Evolutionary conservation across 2,329 filamentous ascomycete genomes (phyloP), one percentile per base, ranked within the genome.

Genomic region (Aciculosporium take): DNA sequence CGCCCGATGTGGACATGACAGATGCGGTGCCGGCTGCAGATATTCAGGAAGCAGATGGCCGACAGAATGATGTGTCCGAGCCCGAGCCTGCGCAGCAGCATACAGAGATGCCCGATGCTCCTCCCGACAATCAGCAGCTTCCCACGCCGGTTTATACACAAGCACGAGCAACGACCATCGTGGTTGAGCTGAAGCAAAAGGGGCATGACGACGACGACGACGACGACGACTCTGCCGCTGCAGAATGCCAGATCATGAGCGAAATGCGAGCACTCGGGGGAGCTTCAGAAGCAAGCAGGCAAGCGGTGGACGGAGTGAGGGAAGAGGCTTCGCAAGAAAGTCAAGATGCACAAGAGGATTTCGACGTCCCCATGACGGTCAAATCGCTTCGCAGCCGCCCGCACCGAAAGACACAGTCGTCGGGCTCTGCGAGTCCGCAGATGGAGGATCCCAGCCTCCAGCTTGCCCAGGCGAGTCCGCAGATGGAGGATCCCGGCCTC

Each of bases 371-470:
- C 29, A 54, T 55, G 36, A 52, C 52, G 8, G 49, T 51, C 28
- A 55, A 56, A 38, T 53, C 56, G 13, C 48, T 58, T 21, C 56
- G 58, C 25, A 56, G 55, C 45, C 52, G 52, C 20, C 49, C 49
- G 24, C 55, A 54, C 28, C 46, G 45, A 34, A 49, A 45, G 41
- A 50, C 40, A 13, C 46, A 46, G 46, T 53, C 53, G 20, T 48
- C 44, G 17, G 54, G 52, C 13, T 45, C 46, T 4, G 43, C 39
- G 43, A 48, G 51, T 28, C 46, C 48, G 25, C 43, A 46, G 18
- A 44, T 43, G n/a, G 41, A 43, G 8, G 57, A 61, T 39, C 55
- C 57, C 4, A 59, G 56, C 37, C 40, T 57, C n/a, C 43, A 45
- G 24, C 45, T 61, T 32, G 55, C 55, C 25, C 55, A 40, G 25